Conservation (phyloP, 441 rosid genomes). For the Aquilaria agallochum region DNA sequence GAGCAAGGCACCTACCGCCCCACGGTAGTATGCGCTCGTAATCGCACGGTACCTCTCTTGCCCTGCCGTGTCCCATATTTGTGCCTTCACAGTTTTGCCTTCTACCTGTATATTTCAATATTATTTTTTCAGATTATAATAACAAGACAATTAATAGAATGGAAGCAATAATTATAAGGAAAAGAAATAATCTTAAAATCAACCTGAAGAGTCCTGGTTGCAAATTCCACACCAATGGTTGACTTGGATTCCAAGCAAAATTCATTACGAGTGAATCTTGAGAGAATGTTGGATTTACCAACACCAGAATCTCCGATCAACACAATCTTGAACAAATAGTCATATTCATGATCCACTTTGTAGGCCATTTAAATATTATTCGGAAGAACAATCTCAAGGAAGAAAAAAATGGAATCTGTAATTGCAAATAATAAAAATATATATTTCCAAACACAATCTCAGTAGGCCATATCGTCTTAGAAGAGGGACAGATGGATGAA, state of each 20-base stretch:
- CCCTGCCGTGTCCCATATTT: conserved; percentile 77
- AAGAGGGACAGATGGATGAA: too few relatives aligned
- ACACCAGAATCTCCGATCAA: conserved; percentile 48
- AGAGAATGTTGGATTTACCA: conserved; percentile 47
- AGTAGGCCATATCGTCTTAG: background rate
- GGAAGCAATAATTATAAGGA: too few relatives aligned
- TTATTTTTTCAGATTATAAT: too few relatives aligned
- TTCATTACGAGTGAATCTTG: conserved; percentile 44
- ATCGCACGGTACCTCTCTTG: conserved; percentile 74
- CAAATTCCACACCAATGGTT: conserved; percentile 49
- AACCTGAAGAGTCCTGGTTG: conserved; percentile 51
- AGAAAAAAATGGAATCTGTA: background rate
- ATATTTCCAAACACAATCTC: background rate
- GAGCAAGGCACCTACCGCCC: conserved; percentile 63
- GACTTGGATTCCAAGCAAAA: conserved; percentile 46
- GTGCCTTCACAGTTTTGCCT: conserved; percentile 73
- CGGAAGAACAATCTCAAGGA: background rate
- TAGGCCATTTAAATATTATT: conserved; percentile 30
- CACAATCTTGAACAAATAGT: conserved; percentile 43
- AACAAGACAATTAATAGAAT: too few relatives aligned
- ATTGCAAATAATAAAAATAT: background rate
- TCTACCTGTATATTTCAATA: conserved; percentile 41
- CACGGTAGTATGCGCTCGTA: conserved; percentile 72
- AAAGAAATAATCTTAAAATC: too few relatives aligned
- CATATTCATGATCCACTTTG: conserved; percentile 45